Base-by-base conservation (phyloP, 1,284 basidiomycete species). In the Pseudomicrostroma phylloplanum region DNA sequence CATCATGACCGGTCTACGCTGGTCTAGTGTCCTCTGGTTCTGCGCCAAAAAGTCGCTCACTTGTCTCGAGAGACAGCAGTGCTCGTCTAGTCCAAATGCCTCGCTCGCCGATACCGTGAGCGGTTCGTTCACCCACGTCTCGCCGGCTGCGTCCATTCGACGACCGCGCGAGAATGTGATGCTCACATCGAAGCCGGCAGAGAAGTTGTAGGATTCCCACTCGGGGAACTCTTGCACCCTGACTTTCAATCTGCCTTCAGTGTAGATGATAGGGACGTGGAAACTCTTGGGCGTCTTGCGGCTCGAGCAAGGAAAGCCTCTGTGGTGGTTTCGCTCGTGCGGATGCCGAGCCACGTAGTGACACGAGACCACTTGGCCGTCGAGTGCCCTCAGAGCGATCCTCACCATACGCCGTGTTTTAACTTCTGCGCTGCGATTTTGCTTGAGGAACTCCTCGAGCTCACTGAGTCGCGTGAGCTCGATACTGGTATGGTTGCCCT, bases 11-110 rank as follows among this genome's bases (percentile, higher is more conserved):
- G 80, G 79, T 1, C 86, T 72, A 0, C 83, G 80, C 36, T 79
- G 70, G 8, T 82, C 79, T 39, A 90, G 83, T 13, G 85, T 73
- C 2, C 77, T 67, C 57, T 83, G 82, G 70, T 91, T 91, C 66
- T 86, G 80, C 15, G 83, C 74, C 11, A 91, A 79, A 73, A 91
- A 89, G 6, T 82, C 84, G 6, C 87, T 86, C 2, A 91, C 82
- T 0, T 82, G 78, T 0, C 83, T 78, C 0, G 86, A 88, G 56
- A 90, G 79, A 58, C 86, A 84, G 66, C 85, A 88, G 68, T 88
- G 86, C 66, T 87, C 86, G 65, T 83, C 84, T 30, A 91, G 80
- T 0, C 89, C 89, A 62, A 90, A 85, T 11, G 82, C 79, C 13
- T 82, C 81, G n/a, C 84, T 85, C 23, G 83, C 80, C 41, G 63